Evolutionary conservation across 2,329 filamentous ascomycete genomes (phyloP).

Genomic region (Sclerotinia sclerotiorum): DNA sequence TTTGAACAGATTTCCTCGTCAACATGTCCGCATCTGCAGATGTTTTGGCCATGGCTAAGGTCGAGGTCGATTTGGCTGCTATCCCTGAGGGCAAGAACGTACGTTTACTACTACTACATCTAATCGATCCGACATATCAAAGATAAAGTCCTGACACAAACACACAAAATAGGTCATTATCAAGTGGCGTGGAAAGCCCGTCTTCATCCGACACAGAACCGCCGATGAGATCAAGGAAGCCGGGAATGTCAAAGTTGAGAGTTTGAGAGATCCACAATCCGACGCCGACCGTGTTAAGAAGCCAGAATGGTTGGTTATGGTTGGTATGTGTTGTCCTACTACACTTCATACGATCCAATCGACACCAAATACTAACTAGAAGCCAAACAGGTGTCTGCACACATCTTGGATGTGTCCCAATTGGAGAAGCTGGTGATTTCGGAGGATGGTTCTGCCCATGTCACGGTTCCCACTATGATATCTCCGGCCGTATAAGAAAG

Average conservation of each 20-base stretch:
- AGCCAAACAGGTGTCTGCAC: constrained; percentile 83
- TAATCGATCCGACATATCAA: neutral
- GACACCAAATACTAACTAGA: constrained; percentile 30
- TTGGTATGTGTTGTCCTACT: constrained; percentile 60
- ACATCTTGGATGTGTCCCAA: constrained; percentile 97
- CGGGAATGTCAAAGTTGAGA: constrained; percentile 78
- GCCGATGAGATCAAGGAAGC: constrained; percentile 90
- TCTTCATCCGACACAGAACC: constrained; percentile 99
- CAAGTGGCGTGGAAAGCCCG: constrained; percentile 99
- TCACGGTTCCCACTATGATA: constrained; percentile 99
- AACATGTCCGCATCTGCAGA: constrained; percentile 99
- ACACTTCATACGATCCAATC: neutral
- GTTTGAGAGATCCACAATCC: constrained; percentile 85
- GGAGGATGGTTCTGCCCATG: constrained; percentile 99
- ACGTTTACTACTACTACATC: constrained; percentile 46
- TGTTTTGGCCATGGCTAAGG: constrained; percentile 98
- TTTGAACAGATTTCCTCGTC: constrained; percentile 86
- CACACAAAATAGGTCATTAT: constrained; percentile 73
- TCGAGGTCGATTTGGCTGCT: constrained; percentile 87
- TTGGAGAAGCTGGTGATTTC: constrained; percentile 96
- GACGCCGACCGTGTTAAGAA: constrained; percentile 95
- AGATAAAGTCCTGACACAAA: constrained; percentile 14
- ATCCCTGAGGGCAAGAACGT: constrained; percentile 99
- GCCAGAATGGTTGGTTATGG: constrained; percentile 98
- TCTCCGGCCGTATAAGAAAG: constrained; percentile 96